Percentiles rank a stretch among this genome's conserved stretches.
phyloP scores from a whole-genome alignment of 257 asterid genomes.

The Verbascum thapsus region DNA sequence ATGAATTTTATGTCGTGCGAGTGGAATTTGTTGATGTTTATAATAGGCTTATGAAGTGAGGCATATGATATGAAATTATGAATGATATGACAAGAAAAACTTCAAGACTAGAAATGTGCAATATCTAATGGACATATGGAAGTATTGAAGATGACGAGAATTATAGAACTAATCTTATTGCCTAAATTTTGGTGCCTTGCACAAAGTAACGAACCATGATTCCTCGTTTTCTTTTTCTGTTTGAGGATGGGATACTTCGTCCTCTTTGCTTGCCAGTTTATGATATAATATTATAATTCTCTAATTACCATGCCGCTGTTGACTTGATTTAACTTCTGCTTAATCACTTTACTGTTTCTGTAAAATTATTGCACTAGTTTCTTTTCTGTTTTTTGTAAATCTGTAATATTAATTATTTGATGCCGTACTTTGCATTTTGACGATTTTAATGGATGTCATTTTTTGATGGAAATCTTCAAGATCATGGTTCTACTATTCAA shows the following conservation, averaged over 20 bases:
- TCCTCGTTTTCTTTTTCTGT: neutral
- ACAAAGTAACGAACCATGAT: neutral
- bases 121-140: neutral
- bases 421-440: constrained; percentile 1
- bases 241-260: neutral
- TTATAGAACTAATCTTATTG: neutral
- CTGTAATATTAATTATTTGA: neutral
- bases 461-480: constrained; percentile 3
- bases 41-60: neutral
- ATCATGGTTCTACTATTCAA: constrained; percentile 5
- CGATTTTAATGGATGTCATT: neutral
- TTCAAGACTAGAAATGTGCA: constrained; percentile 2
- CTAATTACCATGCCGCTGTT: neutral
- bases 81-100: neutral
- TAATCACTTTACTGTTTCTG: neutral
- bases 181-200: constrained; percentile 7
- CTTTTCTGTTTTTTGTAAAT: neutral
- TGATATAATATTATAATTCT: too few relatives aligned
- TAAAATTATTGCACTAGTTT: neutral
- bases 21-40: neutral
- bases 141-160: neutral
- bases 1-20: neutral
- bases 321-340: neutral
- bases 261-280: neutral
- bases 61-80: neutral